These are phyloP conservation scores for Coemansia sp. DNA, from an alignment of 192 early-diverging fungal species.

Conservation along the genomic window DNA sequence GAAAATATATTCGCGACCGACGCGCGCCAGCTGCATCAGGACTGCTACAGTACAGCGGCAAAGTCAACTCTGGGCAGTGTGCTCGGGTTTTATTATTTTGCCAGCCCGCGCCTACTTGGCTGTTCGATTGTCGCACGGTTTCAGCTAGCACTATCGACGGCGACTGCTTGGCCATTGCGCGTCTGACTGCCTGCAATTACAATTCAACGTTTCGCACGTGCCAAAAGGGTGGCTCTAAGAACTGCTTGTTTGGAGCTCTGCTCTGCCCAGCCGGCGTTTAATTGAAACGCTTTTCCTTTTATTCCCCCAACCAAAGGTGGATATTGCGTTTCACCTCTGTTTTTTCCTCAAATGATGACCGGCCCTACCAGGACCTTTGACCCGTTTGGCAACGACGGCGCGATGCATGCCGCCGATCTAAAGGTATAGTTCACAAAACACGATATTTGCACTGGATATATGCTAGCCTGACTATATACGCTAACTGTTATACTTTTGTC, in stretches of 20 bases:
- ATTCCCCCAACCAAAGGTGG: background rate
- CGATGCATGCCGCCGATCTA: slow-evolving; percentile 24
- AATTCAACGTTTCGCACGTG: background rate
- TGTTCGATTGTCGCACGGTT: background rate
- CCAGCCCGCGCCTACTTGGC: slow-evolving; percentile 1
- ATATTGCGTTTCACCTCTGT: background rate
- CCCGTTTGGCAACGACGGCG: slow-evolving; percentile 36
- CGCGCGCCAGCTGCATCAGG: background rate
- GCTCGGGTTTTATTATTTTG: slow-evolving; percentile 4
- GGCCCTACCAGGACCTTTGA: slow-evolving; percentile 47
- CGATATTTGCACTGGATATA: background rate
- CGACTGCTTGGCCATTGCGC: background rate
- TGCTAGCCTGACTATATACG: background rate
- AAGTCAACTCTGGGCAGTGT: background rate
- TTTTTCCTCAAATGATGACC: slow-evolving; percentile 34
- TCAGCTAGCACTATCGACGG: background rate
- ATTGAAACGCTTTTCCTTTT: background rate
- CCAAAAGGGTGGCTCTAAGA: background rate
- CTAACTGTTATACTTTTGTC: background rate
- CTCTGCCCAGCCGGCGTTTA: slow-evolving; percentile 4
- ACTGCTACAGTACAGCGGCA: slow-evolving; percentile 2
- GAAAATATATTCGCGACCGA: background rate
- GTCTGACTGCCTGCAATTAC: background rate
- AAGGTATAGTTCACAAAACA: slow-evolving; percentile 27
- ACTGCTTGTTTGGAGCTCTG: slow-evolving; percentile 1